Conservation (phyloP, 192 early-diverging fungal species). For the Backusella circina region DNA sequence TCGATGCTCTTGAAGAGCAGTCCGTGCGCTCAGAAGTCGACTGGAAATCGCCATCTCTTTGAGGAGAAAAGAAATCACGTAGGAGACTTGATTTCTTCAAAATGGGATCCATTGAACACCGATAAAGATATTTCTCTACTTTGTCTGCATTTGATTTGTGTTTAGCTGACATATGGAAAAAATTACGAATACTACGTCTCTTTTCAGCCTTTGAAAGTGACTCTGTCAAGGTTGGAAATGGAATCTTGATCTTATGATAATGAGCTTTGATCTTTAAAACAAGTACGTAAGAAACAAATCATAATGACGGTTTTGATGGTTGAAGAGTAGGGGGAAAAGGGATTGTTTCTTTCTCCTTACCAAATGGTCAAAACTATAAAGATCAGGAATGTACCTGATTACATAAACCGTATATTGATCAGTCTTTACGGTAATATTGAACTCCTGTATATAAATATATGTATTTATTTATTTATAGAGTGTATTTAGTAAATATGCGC, state of each 20-base stretch:
- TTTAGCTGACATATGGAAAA: slow-evolving; percentile 2
- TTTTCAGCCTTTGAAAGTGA: slow-evolving; percentile 34
- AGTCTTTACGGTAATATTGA: slow-evolving; percentile 39
- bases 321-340: neutral
- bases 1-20: neutral
- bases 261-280: slow-evolving; percentile 6
- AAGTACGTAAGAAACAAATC: neutral
- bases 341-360: slow-evolving; percentile 19
- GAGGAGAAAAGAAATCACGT: slow-evolving; percentile 41
- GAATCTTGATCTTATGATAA: slow-evolving; percentile 40
- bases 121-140: slow-evolving; percentile 42
- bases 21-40: neutral
- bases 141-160: slow-evolving; percentile 36
- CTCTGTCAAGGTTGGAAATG: slow-evolving; percentile 31
- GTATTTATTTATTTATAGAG: neutral
- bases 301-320: neutral
- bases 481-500: neutral
- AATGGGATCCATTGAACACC: slow-evolving; percentile 33
- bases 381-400: slow-evolving; percentile 46
- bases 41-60: slow-evolving; percentile 40
- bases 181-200: slow-evolving; percentile 31
- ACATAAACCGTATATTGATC: slow-evolving; percentile 29
- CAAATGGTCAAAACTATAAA: slow-evolving; percentile 49
- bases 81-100: slow-evolving; percentile 35
- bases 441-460: slow-evolving; percentile 36